Evolutionary conservation across 192 early-diverging fungal species (phyloP), one percentile per base, ranked within the genome.

Genomic region (Mortierella antarctica): DNA sequence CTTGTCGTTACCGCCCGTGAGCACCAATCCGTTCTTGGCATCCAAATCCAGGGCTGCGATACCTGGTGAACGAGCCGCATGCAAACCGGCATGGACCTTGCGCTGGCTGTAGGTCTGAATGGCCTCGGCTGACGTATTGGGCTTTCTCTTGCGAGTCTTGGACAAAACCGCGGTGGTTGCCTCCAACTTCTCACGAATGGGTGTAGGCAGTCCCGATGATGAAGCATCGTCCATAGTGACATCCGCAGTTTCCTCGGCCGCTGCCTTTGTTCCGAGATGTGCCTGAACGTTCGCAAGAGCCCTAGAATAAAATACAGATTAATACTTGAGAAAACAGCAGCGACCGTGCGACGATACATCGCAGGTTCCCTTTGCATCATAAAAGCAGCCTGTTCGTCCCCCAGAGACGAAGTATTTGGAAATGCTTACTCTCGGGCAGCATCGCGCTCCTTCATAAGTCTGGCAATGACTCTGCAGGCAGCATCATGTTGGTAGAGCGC

Each of bases 401-500:
- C 18, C 44, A 6, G 5, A 62, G 13, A 23, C 54, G 48, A 56
- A 31, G 31, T 31, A 31, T 31, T 31, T 31, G 31, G 2, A 20
- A 39, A 51, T 40, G 79, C 82, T 75, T 84, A 88, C 86, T 90
- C 89, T 49, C 97, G 87, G 49, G 96, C 96, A 63, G 94, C 90
- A 82, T 99, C 96, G 44, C 95, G 88, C 77, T 99, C 98, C 74
- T 92, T 92, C 72, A 94, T 86, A 39, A 98, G 83, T 40, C 98
- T 87, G 5, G 96, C 97, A 83, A 98, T 94, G 5, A 99, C 98
- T 62, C 98, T 82, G 65, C 95, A 94, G 2, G 96, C 95, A 23
- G 98, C 98, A 83, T 99, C 98, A 71, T 97, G 93, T 83, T 97
- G 95, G 82, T 98, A 99, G 55, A 99, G 84, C 1, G 97, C 95